Evolutionary conservation across 2,329 filamentous ascomycete genomes (phyloP), one percentile per base, ranked within the genome.

Genomic region (Colletotrichum coccodes): DNA sequence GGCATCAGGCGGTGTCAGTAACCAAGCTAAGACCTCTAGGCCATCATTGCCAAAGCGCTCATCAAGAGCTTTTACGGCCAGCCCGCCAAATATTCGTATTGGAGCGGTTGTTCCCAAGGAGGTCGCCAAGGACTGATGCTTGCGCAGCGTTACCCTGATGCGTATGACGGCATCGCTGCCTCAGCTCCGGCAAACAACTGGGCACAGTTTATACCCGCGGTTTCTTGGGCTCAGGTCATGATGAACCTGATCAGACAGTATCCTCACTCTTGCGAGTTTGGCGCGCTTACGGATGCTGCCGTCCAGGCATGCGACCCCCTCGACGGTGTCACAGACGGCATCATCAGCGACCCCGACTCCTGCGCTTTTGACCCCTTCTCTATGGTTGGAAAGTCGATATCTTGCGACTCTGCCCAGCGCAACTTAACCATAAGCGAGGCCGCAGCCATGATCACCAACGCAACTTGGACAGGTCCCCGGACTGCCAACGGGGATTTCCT

Each of bases 101-200:
- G 85, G 69, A 73, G 85, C 3, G 89, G 89, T 8, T 90, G 89
- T 73, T 90, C 87, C 0, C 85, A 86, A 0, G 89, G 89, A 7
- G 88, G 89, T 1, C 80, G 88, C 0, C 86, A 90, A 78, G 89
- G 87, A 4, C 78, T 88, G 38, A 86, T 86, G 60, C 82, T 84
- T 7, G 83, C 86, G 0, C 83, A 90, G 71, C 73, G 78, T 16
- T 89, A 83, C 68, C 87, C 89, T 0, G 78, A 84, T 0, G 87
- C 89, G 68, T 90, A 89, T 59, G 86, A 90, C 59, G 87, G 87
- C 23, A 82, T 89, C 26, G 76, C 89, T 1, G 87, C 85, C 3
- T 84, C 85, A 3, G 74, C 75, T n/a, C 79, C 80, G 4, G 85
- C 85, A 18, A 71, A 79, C 1, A 75, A 78, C 66, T 82, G 81